These are phyloP conservation scores for Stephania cephalantha DNA, from an alignment of 164 flowering plant genomes.

Conservation along the genomic window DNA sequence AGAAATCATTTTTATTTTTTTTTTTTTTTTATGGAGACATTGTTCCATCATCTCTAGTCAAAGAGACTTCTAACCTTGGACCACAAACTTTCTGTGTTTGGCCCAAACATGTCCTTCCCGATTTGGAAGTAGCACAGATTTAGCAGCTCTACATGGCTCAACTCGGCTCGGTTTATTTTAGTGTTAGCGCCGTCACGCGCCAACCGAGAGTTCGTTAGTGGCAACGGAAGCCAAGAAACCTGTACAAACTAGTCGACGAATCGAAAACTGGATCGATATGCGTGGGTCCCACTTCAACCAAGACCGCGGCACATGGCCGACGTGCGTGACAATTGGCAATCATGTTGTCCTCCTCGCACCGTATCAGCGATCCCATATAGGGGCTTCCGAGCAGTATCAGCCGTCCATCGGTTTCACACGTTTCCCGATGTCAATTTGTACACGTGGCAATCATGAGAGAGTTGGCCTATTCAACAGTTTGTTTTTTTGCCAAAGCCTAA, in stretches of 20 bases:
- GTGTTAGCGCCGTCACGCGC: neutral
- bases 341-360: conserved; percentile 12
- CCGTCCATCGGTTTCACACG: neutral
- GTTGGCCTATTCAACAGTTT: neutral
- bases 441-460: neutral
- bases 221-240: neutral
- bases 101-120: neutral
- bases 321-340: conserved; percentile 20
- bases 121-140: neutral
- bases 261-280: neutral
- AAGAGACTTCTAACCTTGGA: too few relatives aligned
- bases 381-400: neutral
- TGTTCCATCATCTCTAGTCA: too few relatives aligned
- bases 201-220: neutral
- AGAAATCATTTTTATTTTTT: too few relatives aligned
- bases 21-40: too few relatives aligned
- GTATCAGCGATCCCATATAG: conserved; percentile 10
- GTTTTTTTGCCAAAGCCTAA: neutral
- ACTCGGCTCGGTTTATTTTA: neutral
- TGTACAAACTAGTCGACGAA: neutral
- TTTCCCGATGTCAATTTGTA: neutral
- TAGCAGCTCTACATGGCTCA: neutral
- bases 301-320: conserved; percentile 33
- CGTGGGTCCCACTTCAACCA: conserved; percentile 10
- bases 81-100: neutral